Evolutionary conservation across 2,329 filamentous ascomycete species (phyloP).

Genomic region (Pleurostoma richardsiae): DNA sequence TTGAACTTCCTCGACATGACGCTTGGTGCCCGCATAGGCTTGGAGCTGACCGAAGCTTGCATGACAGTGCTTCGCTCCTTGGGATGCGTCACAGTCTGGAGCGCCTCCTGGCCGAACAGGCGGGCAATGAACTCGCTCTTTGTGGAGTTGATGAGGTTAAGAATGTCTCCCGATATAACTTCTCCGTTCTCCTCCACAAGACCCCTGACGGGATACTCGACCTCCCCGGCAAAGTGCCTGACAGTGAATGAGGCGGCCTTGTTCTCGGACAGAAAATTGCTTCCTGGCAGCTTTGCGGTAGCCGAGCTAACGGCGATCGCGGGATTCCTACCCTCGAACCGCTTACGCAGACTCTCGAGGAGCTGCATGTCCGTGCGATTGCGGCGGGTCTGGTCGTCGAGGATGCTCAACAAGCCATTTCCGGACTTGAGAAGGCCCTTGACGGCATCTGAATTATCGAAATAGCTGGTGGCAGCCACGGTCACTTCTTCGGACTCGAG

Average conservation of each 20-base stretch:
- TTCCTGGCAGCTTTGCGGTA: slow-evolving; percentile 74
- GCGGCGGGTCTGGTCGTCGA: slow-evolving; percentile 91
- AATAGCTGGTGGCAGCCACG: slow-evolving; percentile 90
- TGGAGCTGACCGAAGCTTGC: slow-evolving; percentile 94
- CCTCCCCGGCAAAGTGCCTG: slow-evolving; percentile 92
- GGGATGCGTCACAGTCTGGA: slow-evolving; percentile 91
- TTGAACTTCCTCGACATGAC: slow-evolving; percentile 75
- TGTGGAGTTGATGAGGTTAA: slow-evolving; percentile 86
- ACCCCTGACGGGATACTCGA: slow-evolving; percentile 85
- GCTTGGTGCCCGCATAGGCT: slow-evolving; percentile 86
- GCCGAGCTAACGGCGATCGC: slow-evolving; percentile 76
- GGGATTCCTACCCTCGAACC: slow-evolving; percentile 91
- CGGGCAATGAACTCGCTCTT: slow-evolving; percentile 85
- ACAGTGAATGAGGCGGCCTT: slow-evolving; percentile 78
- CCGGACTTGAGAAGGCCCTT: slow-evolving; percentile 86
- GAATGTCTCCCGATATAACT: slow-evolving; percentile 88
- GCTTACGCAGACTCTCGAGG: slow-evolving; percentile 82
- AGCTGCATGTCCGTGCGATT: slow-evolving; percentile 86
- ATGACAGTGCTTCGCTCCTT: slow-evolving; percentile 86
- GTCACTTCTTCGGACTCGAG: slow-evolving; percentile 90
- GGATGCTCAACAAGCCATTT: slow-evolving; percentile 87
- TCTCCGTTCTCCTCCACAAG: slow-evolving; percentile 95
- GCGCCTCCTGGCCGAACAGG: slow-evolving; percentile 91
- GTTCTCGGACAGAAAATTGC: slow-evolving; percentile 85
- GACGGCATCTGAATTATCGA: slow-evolving; percentile 94